phyloP scores from a whole-genome alignment of 2,329 filamentous ascomycete species.

The Epichloe typhina region DNA sequence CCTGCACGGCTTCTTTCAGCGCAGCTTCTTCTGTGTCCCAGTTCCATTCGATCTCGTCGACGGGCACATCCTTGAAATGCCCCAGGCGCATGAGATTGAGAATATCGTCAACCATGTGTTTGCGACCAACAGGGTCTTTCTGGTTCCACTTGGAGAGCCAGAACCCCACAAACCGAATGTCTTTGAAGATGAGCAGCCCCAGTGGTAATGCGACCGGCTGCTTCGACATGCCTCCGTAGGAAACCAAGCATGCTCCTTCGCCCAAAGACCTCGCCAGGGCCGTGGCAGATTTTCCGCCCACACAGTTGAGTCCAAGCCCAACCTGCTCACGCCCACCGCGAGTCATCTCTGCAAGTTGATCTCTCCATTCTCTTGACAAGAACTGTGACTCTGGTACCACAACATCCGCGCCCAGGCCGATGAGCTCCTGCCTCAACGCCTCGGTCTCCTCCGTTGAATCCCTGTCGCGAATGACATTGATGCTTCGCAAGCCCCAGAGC shows the following conservation, averaged over 20 bases:
- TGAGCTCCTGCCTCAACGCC: constrained; percentile 38
- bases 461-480: constrained; percentile 76
- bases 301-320: constrained; percentile 77
- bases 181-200: constrained; percentile 82
- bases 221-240: constrained; percentile 90
- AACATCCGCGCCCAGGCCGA: constrained; percentile 40
- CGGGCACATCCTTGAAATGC: constrained; percentile 70
- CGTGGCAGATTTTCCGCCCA: constrained; percentile 75
- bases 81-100: constrained; percentile 61
- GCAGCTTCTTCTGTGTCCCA: constrained; percentile 62
- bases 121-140: constrained; percentile 57
- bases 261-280: constrained; percentile 63
- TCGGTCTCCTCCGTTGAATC: constrained; percentile 51
- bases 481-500: constrained; percentile 78
- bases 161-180: constrained; percentile 80
- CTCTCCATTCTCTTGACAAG: constrained; percentile 44
- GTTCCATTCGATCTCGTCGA: constrained; percentile 71
- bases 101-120: constrained; percentile 72
- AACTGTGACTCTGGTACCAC: constrained; percentile 46
- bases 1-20: constrained; percentile 63
- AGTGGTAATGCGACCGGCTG: constrained; percentile 74
- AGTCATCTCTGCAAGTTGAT: constrained; percentile 51
- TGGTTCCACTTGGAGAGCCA: constrained; percentile 91
- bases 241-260: constrained; percentile 63
- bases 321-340: constrained; percentile 58